Conservation (phyloP, 2,329 filamentous ascomycete genomes). For the Epichloe brachyelytri region DNA sequence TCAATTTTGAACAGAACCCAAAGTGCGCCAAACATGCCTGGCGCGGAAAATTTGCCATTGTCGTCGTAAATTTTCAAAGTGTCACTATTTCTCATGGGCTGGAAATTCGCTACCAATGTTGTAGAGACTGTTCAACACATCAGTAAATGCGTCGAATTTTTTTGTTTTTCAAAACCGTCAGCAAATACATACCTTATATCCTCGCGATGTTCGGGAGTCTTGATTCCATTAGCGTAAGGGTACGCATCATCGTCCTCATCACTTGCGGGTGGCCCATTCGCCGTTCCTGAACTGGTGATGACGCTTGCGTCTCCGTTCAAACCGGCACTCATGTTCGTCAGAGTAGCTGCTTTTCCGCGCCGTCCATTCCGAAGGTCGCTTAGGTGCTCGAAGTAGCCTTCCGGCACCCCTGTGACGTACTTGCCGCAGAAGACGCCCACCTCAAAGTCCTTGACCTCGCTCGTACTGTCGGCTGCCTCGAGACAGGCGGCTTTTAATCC, state of each 20-base stretch:
- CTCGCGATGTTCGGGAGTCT: slow-evolving; percentile 1
- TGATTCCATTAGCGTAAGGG: background rate
- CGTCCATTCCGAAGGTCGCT: slow-evolving; percentile 54
- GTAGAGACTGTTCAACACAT: background rate
- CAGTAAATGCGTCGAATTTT: too few species aligned
- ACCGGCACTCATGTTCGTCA: background rate
- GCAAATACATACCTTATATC: slow-evolving; percentile 4
- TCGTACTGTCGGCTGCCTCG: slow-evolving; percentile 45
- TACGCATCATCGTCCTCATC: background rate
- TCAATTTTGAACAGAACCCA: too few species aligned
- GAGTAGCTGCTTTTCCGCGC: slow-evolving; percentile 21
- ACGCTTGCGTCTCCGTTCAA: background rate
- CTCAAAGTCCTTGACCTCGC: slow-evolving; percentile 55
- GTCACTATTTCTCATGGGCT: background rate
- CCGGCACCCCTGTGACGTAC: slow-evolving; percentile 69
- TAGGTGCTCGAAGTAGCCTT: slow-evolving; percentile 72
- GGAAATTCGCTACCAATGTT: background rate
- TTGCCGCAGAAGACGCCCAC: slow-evolving; percentile 84
- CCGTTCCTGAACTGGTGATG: background rate
- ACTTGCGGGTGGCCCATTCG: background rate
- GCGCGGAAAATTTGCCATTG: too few species aligned
- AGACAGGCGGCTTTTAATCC: slow-evolving; percentile 62
- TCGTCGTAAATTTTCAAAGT: too few species aligned
- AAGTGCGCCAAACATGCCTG: too few species aligned
- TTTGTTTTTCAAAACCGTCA: too few species aligned